These are phyloP conservation scores for Betula pendula DNA, from an alignment of 306 rosid genomes.

Conservation along the genomic window DNA sequence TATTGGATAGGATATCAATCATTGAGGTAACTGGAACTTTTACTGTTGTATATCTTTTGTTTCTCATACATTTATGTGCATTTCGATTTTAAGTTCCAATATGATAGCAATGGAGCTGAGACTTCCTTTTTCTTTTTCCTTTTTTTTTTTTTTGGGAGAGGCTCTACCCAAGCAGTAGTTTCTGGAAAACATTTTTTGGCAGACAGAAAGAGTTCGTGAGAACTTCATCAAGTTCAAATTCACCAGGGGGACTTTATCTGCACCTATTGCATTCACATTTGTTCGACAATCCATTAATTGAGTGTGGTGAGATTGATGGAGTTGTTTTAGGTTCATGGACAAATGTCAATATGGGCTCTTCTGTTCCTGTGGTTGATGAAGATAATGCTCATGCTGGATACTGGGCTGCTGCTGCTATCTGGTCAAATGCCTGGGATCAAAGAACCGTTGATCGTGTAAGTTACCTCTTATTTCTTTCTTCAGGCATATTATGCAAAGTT, in stretches of 20 bases:
- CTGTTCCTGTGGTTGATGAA: slow-evolving; percentile 49
- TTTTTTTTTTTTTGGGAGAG: slow-evolving; percentile 58
- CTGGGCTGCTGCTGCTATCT: slow-evolving; percentile 90
- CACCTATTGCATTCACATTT: slow-evolving; percentile 50
- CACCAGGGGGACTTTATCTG: slow-evolving; percentile 48
- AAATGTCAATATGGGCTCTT: slow-evolving; percentile 49
- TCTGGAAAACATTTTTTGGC: slow-evolving; percentile 79
- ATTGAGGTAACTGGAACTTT: slow-evolving; percentile 66
- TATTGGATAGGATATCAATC: slow-evolving; percentile 69
- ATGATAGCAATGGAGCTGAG: slow-evolving; percentile 39
- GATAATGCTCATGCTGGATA: slow-evolving; percentile 67
- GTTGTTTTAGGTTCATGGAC: slow-evolving; percentile 81
- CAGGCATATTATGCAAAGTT: background rate
- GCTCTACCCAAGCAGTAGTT: slow-evolving; percentile 86
- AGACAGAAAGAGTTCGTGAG: slow-evolving; percentile 50
- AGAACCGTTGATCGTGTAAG: slow-evolving; percentile 91
- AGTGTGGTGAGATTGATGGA: slow-evolving; percentile 91
- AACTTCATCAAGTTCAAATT: slow-evolving; percentile 50
- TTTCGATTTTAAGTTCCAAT: slow-evolving; percentile 19
- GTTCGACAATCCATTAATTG: slow-evolving; percentile 54
- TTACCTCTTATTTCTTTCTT: slow-evolving; percentile 23
- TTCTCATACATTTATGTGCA: slow-evolving; percentile 28
- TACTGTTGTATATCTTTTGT: slow-evolving; percentile 26
- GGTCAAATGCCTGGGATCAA: slow-evolving; percentile 91
- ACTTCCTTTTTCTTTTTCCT: slow-evolving; percentile 32